A percentile compares a stretch with the other conserved stretches of the same genome.
These are phyloP conservation scores for Phytophthora megakarya DNA, from an alignment of 352 stramenopile genomes.

Conservation along the genomic window DNA sequence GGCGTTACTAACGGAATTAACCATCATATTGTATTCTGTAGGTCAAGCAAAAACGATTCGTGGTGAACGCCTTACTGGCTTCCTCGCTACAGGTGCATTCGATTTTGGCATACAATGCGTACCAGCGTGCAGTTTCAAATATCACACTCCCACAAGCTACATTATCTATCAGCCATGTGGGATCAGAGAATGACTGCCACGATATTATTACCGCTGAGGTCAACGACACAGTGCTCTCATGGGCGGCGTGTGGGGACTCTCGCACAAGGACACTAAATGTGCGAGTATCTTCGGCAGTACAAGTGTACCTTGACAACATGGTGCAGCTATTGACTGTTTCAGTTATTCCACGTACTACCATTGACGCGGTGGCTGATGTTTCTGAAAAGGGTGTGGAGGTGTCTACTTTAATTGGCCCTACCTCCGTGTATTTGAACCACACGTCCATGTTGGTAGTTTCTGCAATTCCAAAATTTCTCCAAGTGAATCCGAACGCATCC, in stretches of 20 bases:
- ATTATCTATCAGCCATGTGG: constrained; percentile 50
- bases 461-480: constrained; percentile 56
- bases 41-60: constrained; percentile 67
- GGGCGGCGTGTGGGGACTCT: constrained; percentile 32
- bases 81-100: constrained; percentile 73
- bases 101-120: constrained; percentile 41
- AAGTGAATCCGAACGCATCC: constrained; percentile 3
- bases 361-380: constrained; percentile 50
- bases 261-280: constrained; percentile 34
- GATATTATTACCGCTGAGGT: constrained; percentile 66
- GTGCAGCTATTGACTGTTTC: constrained; percentile 71
- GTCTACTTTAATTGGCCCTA: constrained; percentile 54
- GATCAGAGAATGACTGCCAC: constrained; percentile 46
- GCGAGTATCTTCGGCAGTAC: constrained; percentile 46
- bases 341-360: constrained; percentile 54
- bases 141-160: constrained; percentile 41
- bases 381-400: constrained; percentile 41
- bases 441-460: constrained; percentile 71
- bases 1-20: constrained; percentile 7
- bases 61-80: constrained; percentile 70
- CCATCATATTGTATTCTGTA: constrained; percentile 27
- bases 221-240: constrained; percentile 45
- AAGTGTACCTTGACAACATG: constrained; percentile 77
- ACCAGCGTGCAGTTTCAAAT: constrained; percentile 44
- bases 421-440: constrained; percentile 69